Conservation (phyloP, 495 filamentous ascomycete species). For the Podospora pseudocomata region DNA sequence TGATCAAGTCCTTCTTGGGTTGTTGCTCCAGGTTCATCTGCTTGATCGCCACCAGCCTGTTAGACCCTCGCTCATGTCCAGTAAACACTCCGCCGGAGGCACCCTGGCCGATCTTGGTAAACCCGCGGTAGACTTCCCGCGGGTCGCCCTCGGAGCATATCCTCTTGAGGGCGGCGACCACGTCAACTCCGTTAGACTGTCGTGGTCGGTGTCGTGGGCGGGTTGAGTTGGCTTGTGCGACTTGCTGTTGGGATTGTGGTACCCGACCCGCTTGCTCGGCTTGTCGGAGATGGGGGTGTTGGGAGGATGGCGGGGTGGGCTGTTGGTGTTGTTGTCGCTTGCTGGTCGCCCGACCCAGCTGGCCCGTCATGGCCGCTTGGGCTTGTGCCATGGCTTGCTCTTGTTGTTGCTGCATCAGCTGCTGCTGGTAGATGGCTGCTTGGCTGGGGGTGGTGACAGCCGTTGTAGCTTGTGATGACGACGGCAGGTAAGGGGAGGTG, state of each 20-base stretch:
- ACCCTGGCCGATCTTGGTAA: slow-evolving; percentile 96
- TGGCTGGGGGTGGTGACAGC: slow-evolving; percentile 33
- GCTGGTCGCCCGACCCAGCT: slow-evolving; percentile 61
- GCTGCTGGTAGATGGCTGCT: slow-evolving; percentile 62
- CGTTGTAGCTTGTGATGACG: slow-evolving; percentile 28
- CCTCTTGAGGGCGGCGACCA: slow-evolving; percentile 73
- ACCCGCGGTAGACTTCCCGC: slow-evolving; percentile 74
- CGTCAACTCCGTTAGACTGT: slow-evolving; percentile 71
- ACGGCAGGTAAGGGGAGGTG: slow-evolving; percentile 38
- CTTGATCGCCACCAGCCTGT: slow-evolving; percentile 93
- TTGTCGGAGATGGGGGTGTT: slow-evolving; percentile 52
- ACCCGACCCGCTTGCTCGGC: slow-evolving; percentile 43
- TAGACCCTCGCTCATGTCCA: slow-evolving; percentile 77
- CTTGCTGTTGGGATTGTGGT: slow-evolving; percentile 29
- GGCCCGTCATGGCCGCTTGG: slow-evolving; percentile 56
- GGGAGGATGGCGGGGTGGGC: slow-evolving; percentile 51
- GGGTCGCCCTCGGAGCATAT: slow-evolving; percentile 91
- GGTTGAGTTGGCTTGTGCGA: slow-evolving; percentile 42
- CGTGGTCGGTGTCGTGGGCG: slow-evolving; percentile 72
- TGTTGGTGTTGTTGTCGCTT: slow-evolving; percentile 57
- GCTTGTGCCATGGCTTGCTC: slow-evolving; percentile 72
- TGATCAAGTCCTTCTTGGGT: slow-evolving; percentile 97
- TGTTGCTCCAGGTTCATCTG: slow-evolving; percentile 99
- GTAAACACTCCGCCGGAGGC: slow-evolving; percentile 95
- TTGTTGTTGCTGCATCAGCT: slow-evolving; percentile 63